Conservation (phyloP, 2,329 filamentous ascomycete species). For the Trichoderma pleuroti region DNA sequence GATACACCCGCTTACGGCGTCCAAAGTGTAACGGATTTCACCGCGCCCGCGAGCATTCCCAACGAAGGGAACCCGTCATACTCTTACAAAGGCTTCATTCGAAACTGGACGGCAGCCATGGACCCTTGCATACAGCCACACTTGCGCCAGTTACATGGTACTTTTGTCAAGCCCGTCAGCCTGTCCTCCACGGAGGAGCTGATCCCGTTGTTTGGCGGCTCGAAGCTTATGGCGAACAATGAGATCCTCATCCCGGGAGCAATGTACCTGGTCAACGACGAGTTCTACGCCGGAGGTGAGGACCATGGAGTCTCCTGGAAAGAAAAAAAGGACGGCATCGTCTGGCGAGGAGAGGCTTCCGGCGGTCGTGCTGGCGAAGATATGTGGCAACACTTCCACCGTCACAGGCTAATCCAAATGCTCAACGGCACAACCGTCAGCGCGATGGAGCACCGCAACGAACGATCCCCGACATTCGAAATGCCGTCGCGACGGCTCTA, state of each 20-base stretch:
- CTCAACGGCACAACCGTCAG: slow-evolving; percentile 59
- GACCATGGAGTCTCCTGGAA: slow-evolving; percentile 56
- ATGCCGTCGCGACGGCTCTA: slow-evolving; percentile 44
- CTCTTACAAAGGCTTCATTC: slow-evolving; percentile 47
- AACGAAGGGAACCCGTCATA: slow-evolving; percentile 35
- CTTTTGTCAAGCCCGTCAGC: slow-evolving; percentile 53
- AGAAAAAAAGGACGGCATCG: slow-evolving; percentile 51
- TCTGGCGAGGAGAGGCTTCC: slow-evolving; percentile 65
- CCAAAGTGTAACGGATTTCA: slow-evolving; percentile 30
- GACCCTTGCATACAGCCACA: slow-evolving; percentile 59
- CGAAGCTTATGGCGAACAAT: slow-evolving; percentile 60
- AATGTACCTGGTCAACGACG: slow-evolving; percentile 59
- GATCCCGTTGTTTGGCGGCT: slow-evolving; percentile 60
- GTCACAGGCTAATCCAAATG: slow-evolving; percentile 68
- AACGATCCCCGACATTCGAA: slow-evolving; percentile 46
- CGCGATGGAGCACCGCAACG: slow-evolving; percentile 41
- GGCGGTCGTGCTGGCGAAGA: slow-evolving; percentile 51
- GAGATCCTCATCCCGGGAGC: slow-evolving; percentile 63
- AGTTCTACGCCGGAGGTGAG: slow-evolving; percentile 55
- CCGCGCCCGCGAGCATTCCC: slow-evolving; percentile 34
- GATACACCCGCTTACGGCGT: slow-evolving; percentile 46
- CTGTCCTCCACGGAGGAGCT: slow-evolving; percentile 51
- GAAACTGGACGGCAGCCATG: slow-evolving; percentile 55
- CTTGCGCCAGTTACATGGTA: slow-evolving; percentile 50
- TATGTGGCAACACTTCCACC: slow-evolving; percentile 66